phyloP scores from a whole-genome alignment of 1,139 yeast species.

The Pneumocystis murina region DNA sequence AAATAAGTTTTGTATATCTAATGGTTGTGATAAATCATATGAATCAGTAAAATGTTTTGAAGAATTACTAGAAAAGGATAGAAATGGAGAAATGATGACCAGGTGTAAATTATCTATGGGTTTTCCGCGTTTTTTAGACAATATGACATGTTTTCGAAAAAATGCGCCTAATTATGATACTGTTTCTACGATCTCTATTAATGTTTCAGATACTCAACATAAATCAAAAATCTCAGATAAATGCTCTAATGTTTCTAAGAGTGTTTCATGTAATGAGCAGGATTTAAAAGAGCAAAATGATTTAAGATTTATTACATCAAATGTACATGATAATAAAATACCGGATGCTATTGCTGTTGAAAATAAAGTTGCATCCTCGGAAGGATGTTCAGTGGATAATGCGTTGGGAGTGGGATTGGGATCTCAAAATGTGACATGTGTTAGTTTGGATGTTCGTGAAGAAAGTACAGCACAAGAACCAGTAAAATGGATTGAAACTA shows the following conservation, averaged over 20 bases:
- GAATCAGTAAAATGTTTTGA: not conserved
- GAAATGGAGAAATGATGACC: not conserved
- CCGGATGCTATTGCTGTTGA: not conserved
- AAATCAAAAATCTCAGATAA: not conserved
- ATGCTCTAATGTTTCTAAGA: not conserved
- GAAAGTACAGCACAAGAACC: conserved; percentile 1
- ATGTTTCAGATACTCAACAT: not conserved
- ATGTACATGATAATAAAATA: not conserved
- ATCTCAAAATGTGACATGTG: not conserved
- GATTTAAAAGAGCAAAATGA: not conserved
- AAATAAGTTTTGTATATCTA: not conserved
- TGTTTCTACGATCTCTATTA: not conserved
- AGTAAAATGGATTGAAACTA: conserved; percentile 12
- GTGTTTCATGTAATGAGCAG: not conserved
- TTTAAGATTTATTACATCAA: not conserved
- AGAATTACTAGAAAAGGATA: not conserved
- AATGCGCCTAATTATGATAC: not conserved
- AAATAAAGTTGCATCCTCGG: not conserved
- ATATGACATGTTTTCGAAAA: not conserved
- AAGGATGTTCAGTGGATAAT: not conserved
- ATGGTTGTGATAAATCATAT: not conserved
- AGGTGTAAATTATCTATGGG: not conserved
- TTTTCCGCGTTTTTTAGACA: not conserved
- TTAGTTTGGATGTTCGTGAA: not conserved
- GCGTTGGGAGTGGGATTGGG: not conserved